Conservation (phyloP, 441 rosid genomes). For the Viola pubescens region DNA sequence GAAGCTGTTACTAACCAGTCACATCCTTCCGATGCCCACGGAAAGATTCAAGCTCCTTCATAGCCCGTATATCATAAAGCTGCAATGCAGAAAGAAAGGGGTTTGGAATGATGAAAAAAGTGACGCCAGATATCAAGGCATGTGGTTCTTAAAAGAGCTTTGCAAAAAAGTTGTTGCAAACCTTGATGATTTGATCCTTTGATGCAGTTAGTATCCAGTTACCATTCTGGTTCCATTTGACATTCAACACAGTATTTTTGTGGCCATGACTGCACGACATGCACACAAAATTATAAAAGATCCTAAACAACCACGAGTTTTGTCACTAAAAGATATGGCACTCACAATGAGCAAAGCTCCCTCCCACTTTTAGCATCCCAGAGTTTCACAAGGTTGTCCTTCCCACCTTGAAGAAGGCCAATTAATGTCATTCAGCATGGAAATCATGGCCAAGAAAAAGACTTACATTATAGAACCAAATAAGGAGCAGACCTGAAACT, state of each 20-base stretch:
- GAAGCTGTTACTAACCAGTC: conserved; percentile 54
- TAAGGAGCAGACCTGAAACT: conserved; percentile 61
- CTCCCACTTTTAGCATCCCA: conserved; percentile 95
- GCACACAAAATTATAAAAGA: conserved; percentile 11
- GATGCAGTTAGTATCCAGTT: conserved; percentile 91
- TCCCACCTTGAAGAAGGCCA: conserved; percentile 58
- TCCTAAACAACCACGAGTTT: conserved; percentile 10
- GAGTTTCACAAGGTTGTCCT: conserved; percentile 92
- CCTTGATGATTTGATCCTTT: conserved; percentile 97
- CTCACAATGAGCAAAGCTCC: conserved; percentile 96
- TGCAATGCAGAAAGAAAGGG: conserved; percentile 15
- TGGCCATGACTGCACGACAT: conserved; percentile 83
- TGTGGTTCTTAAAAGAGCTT: no score
- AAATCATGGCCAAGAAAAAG: conserved; percentile 12
- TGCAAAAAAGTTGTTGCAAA: conserved; percentile 14
- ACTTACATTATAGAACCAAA: conserved; percentile 12
- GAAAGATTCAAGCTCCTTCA: conserved; percentile 98
- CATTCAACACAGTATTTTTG: conserved; percentile 90
- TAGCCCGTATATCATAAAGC: conserved; percentile 94
- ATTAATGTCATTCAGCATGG: conserved; percentile 13
- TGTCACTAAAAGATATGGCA: conserved; percentile 13
- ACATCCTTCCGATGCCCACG: conserved; percentile 92
- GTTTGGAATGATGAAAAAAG: neutral
- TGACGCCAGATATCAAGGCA: no score
- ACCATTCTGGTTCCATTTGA: conserved; percentile 97